Evolutionary conservation across 2,329 filamentous ascomycete species (phyloP).

Genomic region (Paramyrothecium roridum): DNA sequence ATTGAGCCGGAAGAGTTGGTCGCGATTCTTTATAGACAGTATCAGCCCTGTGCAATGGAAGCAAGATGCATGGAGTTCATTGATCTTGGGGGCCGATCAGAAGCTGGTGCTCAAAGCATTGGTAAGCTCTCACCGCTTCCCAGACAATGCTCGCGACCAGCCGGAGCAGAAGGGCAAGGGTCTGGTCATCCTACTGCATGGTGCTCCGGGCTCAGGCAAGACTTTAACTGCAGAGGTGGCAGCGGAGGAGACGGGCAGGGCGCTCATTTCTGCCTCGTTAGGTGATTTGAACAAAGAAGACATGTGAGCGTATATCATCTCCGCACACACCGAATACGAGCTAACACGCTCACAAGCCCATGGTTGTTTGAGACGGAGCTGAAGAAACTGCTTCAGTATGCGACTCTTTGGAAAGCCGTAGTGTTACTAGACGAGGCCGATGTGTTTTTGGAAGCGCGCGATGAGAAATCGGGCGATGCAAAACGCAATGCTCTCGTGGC

Average conservation of each 20-base stretch:
- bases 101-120: not conserved
- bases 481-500: not conserved
- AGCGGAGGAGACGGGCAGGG: not conserved
- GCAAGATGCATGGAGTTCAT: not conserved
- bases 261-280: not conserved
- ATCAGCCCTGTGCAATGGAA: not conserved
- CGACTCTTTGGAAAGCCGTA: not conserved
- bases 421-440: not conserved
- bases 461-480: not conserved
- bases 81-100: not conserved
- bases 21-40: not conserved
- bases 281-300: not conserved
- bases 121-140: not conserved
- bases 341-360: not conserved
- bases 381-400: not conserved
- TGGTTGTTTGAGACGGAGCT: not conserved
- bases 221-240: conserved; percentile 1
- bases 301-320: not conserved
- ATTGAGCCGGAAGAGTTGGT: not conserved
- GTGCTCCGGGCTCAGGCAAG: not conserved
- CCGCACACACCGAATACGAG: not conserved
- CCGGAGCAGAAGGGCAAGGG: not conserved
- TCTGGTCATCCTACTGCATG: not conserved
- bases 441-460: not conserved
- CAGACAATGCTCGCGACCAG: not conserved